phyloP scores from a whole-genome alignment of 805 yeast species.

The Wilhelminamyces savonicus region DNA sequence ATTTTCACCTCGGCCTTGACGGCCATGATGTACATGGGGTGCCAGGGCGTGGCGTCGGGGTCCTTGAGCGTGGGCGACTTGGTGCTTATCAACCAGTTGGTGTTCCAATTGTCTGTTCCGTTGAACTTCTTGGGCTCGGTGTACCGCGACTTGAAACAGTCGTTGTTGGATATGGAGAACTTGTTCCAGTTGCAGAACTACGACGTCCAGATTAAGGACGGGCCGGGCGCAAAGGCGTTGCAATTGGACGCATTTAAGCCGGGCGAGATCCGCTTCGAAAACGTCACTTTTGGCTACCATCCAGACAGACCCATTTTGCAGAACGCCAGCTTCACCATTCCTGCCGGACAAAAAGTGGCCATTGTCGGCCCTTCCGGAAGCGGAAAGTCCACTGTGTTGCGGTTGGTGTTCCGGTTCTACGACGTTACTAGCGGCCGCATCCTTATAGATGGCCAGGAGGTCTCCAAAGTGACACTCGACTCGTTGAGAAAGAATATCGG shows the following conservation, averaged over 20 bases:
- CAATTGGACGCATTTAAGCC: constrained; percentile 37
- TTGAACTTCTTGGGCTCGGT: constrained; percentile 92
- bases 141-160: constrained; percentile 89
- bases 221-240: constrained; percentile 58
- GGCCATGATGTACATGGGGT: constrained; percentile 97
- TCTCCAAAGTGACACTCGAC: constrained; percentile 66
- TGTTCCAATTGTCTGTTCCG: constrained; percentile 93
- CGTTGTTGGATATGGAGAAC: constrained; percentile 92
- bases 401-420: constrained; percentile 82
- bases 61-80: constrained; percentile 87
- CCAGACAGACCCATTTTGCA: constrained; percentile 80
- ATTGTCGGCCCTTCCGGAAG: constrained; percentile 96
- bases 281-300: constrained; percentile 89
- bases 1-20: constrained; percentile 87
- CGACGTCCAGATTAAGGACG: constrained; percentile 58
- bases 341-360: constrained; percentile 88
- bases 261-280: constrained; percentile 82
- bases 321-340: constrained; percentile 78
- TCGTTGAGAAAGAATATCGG: constrained; percentile 72
- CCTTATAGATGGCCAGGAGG: constrained; percentile 83
- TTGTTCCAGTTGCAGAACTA: constrained; percentile 79
- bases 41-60: constrained; percentile 84
- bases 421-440: constrained; percentile 77
- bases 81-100: constrained; percentile 90
- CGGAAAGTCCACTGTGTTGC: constrained; percentile 86